Evolutionary conservation across 1,284 basidiomycete genomes (phyloP), one percentile per base, ranked within the genome.

Genomic region (Pyrrhoderma noxium): DNA sequence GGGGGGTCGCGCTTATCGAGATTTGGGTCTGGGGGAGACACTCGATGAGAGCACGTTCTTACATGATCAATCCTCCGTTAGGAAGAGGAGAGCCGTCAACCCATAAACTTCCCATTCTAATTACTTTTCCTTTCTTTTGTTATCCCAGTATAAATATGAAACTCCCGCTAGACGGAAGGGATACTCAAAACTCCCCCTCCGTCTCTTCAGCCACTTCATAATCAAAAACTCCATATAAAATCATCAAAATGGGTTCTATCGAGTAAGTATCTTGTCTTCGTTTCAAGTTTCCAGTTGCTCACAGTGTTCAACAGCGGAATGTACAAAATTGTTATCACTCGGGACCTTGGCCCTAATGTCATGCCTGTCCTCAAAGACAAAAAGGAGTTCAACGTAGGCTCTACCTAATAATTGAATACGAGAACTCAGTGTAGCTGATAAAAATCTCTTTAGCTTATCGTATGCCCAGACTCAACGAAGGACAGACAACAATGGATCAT

Each of bases 401-500:
- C n/a, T 16, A 16, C 25, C 19, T 14, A 34, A 9, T 35, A 0
- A 45, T 16, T 23, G 21, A 41, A 31, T 51, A 31, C 48, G 18
- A 34, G 45, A 27, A 35, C 41, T 21, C 35, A 31, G 13, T 11
- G 31, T 14, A 44, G 13, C 52, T 2, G 43, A 13, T 27, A 47
- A 25, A 47, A 18, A 47, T 4, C 1, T 27, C 14, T 3, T 22
- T 58, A 87, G 82, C 62, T 88, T 34, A 75, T 92, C 5, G 56
- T 80, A 1, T 93, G 90, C 82, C 75, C 79, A 0, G 74, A 88
- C 53, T 80, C 90, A 59, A 65, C 72, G 0, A 65, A 70, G 3
- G 87, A 84, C 47, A 73, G 82, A 27, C 74, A 87, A 14, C 62
- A 73, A 21, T 98, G 94, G 93, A 68, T 96, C 1, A 67, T 94